Percentiles rank a stretch among this genome's conserved stretches.
These are phyloP conservation scores for Polychaeton citri DNA, from an alignment of 2,329 filamentous ascomycete genomes.

Conservation along the genomic window DNA sequence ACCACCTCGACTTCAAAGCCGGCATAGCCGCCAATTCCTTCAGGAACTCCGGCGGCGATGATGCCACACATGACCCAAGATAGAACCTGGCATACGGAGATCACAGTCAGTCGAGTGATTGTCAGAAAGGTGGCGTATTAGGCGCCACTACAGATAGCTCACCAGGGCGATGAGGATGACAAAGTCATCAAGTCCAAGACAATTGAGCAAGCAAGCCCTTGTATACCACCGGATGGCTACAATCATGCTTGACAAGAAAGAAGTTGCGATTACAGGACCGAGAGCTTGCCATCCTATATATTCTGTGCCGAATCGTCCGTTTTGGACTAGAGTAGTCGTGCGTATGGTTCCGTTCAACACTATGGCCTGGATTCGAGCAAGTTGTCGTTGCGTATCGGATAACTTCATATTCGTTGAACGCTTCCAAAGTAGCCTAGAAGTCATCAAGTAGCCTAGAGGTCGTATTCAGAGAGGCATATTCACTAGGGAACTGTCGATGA, in stretches of 20 bases:
- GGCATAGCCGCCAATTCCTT: conserved; percentile 13
- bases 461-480: no score
- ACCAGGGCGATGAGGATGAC: conserved; percentile 23
- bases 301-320: conserved; percentile 8
- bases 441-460: no score
- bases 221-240: conserved; percentile 23
- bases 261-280: conserved; percentile 18
- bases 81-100: conserved; percentile 8
- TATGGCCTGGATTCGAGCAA: no score
- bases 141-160: conserved; percentile 3
- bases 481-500: no score
- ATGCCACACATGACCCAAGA: conserved; percentile 18
- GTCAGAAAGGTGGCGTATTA: not conserved
- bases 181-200: conserved; percentile 23
- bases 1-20: conserved; percentile 8
- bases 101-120: not conserved
- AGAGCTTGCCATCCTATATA: conserved; percentile 20
- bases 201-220: conserved; percentile 17
- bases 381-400: no score
- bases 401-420: no score
- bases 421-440: no score
- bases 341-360: not conserved
- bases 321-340: not conserved
- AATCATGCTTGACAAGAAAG: conserved; percentile 16
- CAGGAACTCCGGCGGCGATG: conserved; percentile 11